phyloP scores from a whole-genome alignment of 306 rosid species.

The Vigna nakashimae region DNA sequence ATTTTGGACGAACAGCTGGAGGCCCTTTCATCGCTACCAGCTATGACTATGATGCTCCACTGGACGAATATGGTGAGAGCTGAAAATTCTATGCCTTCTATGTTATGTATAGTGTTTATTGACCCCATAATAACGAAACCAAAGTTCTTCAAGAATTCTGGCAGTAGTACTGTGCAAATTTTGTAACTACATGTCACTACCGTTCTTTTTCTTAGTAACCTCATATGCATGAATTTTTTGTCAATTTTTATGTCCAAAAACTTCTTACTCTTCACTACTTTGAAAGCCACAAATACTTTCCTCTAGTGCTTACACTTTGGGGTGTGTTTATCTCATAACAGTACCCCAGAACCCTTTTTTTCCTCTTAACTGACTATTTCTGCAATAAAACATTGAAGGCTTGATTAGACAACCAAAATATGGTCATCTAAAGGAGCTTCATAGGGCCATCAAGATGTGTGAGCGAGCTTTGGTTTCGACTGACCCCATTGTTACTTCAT shows the following conservation, averaged over 20 bases:
- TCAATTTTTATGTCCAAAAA: neutral
- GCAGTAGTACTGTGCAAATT: neutral
- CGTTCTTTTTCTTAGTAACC: neutral
- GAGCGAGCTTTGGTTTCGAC: conserved; percentile 74
- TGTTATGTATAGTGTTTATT: conserved; percentile 5
- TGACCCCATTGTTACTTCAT: conserved; percentile 75
- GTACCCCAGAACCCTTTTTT: neutral
- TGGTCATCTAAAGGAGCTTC: conserved; percentile 88
- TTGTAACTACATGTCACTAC: neutral
- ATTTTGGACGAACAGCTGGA: conserved; percentile 95
- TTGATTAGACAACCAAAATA: conserved; percentile 84
- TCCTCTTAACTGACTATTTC: conserved; percentile 26
- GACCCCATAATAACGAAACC: neutral
- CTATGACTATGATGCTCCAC: conserved; percentile 91
- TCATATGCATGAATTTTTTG: neutral
- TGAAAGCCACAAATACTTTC: neutral
- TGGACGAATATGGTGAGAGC: conserved; percentile 90
- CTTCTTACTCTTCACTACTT: neutral
- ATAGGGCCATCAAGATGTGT: conserved; percentile 73
- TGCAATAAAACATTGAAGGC: conserved; percentile 56
- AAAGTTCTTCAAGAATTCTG: conserved; percentile 18
- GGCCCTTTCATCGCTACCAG: conserved; percentile 90
- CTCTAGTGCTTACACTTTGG: conserved; percentile 24
- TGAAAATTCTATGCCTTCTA: neutral
- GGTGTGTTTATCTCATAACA: neutral